Percentiles rank a stretch among this genome's conserved stretches.
These are phyloP conservation scores for Jamesozyma jinghongensis DNA, from an alignment of 805 yeast species.

Conservation along the genomic window DNA sequence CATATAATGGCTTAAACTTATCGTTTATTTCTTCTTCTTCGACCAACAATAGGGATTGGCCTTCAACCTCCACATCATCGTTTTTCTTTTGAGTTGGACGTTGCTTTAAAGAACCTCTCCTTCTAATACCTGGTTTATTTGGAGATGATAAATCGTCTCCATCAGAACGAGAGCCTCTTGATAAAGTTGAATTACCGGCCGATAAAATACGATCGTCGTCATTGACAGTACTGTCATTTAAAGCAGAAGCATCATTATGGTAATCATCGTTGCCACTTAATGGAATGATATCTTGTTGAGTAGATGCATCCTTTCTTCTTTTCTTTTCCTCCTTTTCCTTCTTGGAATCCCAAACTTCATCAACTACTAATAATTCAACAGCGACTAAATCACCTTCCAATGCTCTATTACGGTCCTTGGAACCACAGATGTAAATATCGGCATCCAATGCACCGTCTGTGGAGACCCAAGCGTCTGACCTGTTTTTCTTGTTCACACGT, in stretches of 20 bases:
- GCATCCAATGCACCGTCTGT: constrained; percentile 95
- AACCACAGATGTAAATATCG: constrained; percentile 94
- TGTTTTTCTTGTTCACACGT: constrained; percentile 89
- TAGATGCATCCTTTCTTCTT: constrained; percentile 62
- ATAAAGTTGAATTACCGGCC: neutral
- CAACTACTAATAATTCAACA: constrained; percentile 85
- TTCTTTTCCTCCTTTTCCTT: constrained; percentile 96
- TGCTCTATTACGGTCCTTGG: constrained; percentile 96
- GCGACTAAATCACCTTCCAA: constrained; percentile 96
- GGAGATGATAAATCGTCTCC: constrained; percentile 33
- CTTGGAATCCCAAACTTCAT: constrained; percentile 95
- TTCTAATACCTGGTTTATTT: constrained; percentile 32
- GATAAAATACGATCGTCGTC: constrained; percentile 14
- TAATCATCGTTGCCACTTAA: constrained; percentile 50
- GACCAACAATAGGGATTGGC: constrained; percentile 80
- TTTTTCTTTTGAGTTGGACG: constrained; percentile 96
- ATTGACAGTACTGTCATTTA: constrained; percentile 20
- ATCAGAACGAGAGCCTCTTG: constrained; percentile 10
- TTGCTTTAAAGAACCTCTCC: constrained; percentile 87
- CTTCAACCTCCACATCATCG: constrained; percentile 98
- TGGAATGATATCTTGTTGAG: constrained; percentile 32
- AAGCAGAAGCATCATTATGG: constrained; percentile 71
- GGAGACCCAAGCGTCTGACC: constrained; percentile 97
- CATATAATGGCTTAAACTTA: constrained; percentile 85
- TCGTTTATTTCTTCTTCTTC: constrained; percentile 96